Evolutionary conservation across 805 yeast species (phyloP), one percentile per base, ranked within the genome.

Genomic region (Kuraishia floccosa): DNA sequence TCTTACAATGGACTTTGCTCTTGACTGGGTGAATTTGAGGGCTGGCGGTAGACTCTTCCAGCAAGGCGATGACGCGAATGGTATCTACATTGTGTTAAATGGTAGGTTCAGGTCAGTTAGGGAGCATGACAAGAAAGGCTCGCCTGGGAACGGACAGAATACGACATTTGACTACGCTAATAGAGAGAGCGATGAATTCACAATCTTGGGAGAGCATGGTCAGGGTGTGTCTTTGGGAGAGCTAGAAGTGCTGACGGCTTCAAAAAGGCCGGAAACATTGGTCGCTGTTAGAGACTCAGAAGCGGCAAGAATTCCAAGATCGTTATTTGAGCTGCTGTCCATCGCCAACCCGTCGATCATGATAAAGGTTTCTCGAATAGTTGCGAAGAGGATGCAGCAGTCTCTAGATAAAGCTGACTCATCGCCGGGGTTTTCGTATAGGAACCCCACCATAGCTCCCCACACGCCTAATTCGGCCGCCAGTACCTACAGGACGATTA

Each of bases 161-260:
- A 24, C 27, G 21, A 19, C 34, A 19, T 17, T 20, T n/a, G 19
- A 25, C n/a, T 27, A 24, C 5, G 35, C 25, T 8, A 27, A 16
- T 6, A n/a, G n/a, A n/a, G n/a, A n/a, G n/a, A 28, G 25, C 11
- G 37, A 34, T 11, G 35, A 38, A 18, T 39, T 46, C 11, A 41
- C 37, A 8, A 57, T 74, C 1, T 42, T 76, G 11, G 82, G 80
- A 2, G 98, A 89, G 48, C 77, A 74, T 45, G 95, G 96, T 2
- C 94, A 86, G 50, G 96, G 96, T 5, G 93, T 85, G 43, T 81
- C 94, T 25, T 69, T 91, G 36, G 98, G 97, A 3, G 97, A 89
- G 53, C 79, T 91, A 6, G 98, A 89, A 51, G 96, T 89, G 3
- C 62, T 89, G 38, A 85, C 94, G 0, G 85, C 85, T 9, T 68